These are phyloP conservation scores for Rhododendron simsii DNA, from an alignment of 148 eudicot species.

Conservation along the genomic window DNA sequence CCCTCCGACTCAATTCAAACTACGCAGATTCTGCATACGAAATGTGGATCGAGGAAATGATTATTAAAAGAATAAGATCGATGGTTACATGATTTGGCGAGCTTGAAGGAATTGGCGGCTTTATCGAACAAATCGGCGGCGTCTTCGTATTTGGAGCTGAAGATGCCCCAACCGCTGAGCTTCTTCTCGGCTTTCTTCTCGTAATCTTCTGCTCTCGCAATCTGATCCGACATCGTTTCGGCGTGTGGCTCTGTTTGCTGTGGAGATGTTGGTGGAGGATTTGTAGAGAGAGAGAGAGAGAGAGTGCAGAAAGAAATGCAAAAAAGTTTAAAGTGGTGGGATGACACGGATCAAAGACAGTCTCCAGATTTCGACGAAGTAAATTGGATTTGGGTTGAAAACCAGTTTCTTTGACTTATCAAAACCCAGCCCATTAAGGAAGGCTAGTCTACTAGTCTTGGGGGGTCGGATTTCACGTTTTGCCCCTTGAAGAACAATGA, in stretches of 20 bases:
- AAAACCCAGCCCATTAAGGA: neutral
- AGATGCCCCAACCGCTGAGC: constrained; percentile 67
- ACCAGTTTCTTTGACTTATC: neutral
- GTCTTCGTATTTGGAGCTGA: constrained; percentile 72
- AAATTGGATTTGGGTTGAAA: neutral
- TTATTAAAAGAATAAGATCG: neutral
- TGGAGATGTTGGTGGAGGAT: neutral
- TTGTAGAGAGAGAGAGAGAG: neutral
- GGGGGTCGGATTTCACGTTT: neutral
- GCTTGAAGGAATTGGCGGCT: constrained; percentile 77
- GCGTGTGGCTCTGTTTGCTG: neutral
- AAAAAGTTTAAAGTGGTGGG: neutral
- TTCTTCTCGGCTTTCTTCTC: constrained; percentile 81
- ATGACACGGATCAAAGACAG: neutral
- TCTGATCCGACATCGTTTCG: constrained; percentile 16
- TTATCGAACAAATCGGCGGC: constrained; percentile 78
- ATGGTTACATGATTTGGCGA: constrained; percentile 63
- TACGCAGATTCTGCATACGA: neutral
- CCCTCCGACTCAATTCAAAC: neutral
- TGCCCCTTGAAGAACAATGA: neutral
- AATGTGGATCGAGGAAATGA: neutral
- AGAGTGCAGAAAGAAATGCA: neutral
- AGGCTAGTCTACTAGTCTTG: neutral
- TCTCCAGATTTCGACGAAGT: neutral
- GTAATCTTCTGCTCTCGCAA: constrained; percentile 51